Percentiles rank a stretch among this genome's conserved stretches.
Evolutionary conservation across 1,139 yeast genomes (phyloP).

Genomic region (Saccharomyces uvarum): DNA sequence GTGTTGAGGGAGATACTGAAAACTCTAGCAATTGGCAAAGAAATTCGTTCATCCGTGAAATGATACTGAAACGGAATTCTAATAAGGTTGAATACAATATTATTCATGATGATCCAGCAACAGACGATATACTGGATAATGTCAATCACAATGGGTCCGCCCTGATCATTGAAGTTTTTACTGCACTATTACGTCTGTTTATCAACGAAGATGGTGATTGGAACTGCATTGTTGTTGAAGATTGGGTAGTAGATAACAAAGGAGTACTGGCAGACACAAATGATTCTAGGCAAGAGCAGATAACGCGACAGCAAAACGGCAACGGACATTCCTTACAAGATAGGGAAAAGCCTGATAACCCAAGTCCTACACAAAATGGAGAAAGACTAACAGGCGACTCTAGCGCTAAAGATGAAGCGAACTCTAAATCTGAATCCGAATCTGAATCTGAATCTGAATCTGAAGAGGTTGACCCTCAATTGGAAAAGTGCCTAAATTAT

Average conservation of each 20-base stretch:
- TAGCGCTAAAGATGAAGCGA: slow-evolving; percentile 13
- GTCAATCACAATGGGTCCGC: slow-evolving; percentile 23
- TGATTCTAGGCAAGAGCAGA: neutral
- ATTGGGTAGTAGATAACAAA: slow-evolving; percentile 14
- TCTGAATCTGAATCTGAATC: slow-evolving; percentile 13
- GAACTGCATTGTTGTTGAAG: slow-evolving; percentile 31
- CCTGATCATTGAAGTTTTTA: slow-evolving; percentile 26
- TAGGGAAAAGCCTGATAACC: slow-evolving; percentile 19
- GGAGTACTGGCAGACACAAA: neutral
- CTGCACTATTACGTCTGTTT: slow-evolving; percentile 24
- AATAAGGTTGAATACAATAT: slow-evolving; percentile 16
- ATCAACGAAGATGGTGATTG: slow-evolving; percentile 33
- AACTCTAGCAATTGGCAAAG: slow-evolving; percentile 8
- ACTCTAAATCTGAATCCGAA: slow-evolving; percentile 4
- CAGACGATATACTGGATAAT: slow-evolving; percentile 32
- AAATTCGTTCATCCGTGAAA: slow-evolving; percentile 15
- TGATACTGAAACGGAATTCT: slow-evolving; percentile 14
- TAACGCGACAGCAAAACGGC: neutral
- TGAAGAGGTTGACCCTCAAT: slow-evolving; percentile 34
- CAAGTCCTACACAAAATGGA: slow-evolving; percentile 15
- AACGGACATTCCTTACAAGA: slow-evolving; percentile 7
- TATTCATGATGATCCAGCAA: slow-evolving; percentile 25
- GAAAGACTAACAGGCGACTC: slow-evolving; percentile 15
- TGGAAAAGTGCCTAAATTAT: slow-evolving; percentile 51
- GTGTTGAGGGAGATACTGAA: neutral